Evolutionary conservation across 176 grass and related monocot genomes (phyloP).

Genomic region (Triticum dicoccoides): DNA sequence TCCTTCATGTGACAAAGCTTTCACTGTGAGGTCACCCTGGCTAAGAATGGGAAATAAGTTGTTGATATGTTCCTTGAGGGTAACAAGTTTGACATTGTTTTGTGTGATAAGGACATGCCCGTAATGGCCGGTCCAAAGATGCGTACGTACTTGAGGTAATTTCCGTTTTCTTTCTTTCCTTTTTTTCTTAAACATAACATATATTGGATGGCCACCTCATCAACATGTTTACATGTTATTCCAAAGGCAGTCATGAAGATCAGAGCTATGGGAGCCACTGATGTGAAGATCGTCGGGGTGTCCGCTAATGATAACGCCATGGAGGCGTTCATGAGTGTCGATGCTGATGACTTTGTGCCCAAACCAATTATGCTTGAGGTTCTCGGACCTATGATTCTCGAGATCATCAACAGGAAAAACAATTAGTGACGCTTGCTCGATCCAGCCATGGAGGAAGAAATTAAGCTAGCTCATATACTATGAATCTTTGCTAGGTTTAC

Average conservation of each 20-base stretch:
- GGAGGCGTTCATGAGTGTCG: constrained; percentile 6
- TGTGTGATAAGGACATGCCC: constrained; percentile 22
- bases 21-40: background rate
- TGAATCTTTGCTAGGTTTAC: too few species aligned
- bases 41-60: constrained; percentile 25
- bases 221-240: background rate
- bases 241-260: constrained; percentile 21
- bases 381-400: background rate
- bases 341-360: constrained; percentile 9
- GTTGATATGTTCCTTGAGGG: constrained; percentile 21
- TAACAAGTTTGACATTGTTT: constrained; percentile 10
- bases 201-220: too few species aligned
- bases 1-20: background rate
- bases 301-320: background rate
- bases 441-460: too few species aligned
- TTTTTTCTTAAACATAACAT: too few species aligned
- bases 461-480: too few species aligned
- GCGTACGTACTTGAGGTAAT: background rate
- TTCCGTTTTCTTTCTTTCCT: background rate
- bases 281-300: constrained; percentile 17
- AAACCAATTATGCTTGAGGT: constrained; percentile 11
- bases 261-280: constrained; percentile 5
- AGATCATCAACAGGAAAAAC: background rate
- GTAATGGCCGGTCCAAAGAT: constrained; percentile 22
- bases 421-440: background rate